Base-by-base conservation (phyloP, 140 eudicot genomes). In the Anethum foeniculum region DNA sequence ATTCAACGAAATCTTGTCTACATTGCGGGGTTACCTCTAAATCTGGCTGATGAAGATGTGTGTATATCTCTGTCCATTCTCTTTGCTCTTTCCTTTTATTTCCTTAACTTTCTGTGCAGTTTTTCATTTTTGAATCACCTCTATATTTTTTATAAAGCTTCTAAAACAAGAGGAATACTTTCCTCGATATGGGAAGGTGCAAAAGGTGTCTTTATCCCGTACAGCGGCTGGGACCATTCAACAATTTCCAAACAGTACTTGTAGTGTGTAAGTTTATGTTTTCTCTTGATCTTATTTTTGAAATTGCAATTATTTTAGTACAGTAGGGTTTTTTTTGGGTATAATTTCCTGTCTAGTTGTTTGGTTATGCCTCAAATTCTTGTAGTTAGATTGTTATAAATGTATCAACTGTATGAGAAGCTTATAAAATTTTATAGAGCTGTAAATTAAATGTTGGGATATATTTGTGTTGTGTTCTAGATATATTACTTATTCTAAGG, bases 151-250 rank as follows among this genome's bases (percentile, higher is more conserved):
- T 36, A 5, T 30, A 83, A 96, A 94, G 98, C 89, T 94, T 85
- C 85, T 94, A 52, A 92, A 88, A 87, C 90, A 85, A 67, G 86
- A 84, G 80, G 98, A 92, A 43, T 92, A 94, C 80, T 94, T 94
- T 85, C 89, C 88, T 74, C 98, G 89, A 86, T 94, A 94, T 84
- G 98, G 98, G 41, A 94, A 94, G 90, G 97, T 92, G 34, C 84
- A 86, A 77, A 94, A 94, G 91, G 96, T 90, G 48, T 94, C 97
- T n/a, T 88, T 94, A 74, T 94, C 98, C n/a, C 94, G 98, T 64
- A 94, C 97, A 47, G 87, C 97, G 39, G 86, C 88, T 54, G 98
- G 98, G 67, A 84, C 91, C 36, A 88, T 94, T 78, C 98, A 94
- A 81, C 98, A 91, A 21, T 94, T 88, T 88, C 80, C 96, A 56